phyloP scores from a whole-genome alignment of 768 basidiomycete species.

The Hericium alpestre region DNA sequence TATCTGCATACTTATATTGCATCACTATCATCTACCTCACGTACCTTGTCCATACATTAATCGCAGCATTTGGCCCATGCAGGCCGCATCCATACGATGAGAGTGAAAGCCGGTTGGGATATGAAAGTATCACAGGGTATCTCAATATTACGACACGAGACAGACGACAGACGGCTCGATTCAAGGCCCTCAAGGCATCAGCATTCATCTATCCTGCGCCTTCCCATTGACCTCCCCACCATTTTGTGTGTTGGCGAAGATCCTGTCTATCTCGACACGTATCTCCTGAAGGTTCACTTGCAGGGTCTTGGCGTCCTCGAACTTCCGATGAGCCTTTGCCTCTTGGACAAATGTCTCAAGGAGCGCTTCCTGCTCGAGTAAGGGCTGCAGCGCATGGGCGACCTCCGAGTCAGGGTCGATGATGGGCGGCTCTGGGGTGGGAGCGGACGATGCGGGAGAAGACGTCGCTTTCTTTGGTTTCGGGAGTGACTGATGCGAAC shows the following conservation, averaged over 20 bases:
- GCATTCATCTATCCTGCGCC: not conserved
- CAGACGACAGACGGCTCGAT: no score
- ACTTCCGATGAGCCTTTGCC: constrained; percentile 83
- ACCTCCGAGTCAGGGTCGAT: constrained; percentile 60
- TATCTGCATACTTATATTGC: not conserved
- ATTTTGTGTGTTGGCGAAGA: constrained; percentile 31
- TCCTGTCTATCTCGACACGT: constrained; percentile 66
- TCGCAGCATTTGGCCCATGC: no score
- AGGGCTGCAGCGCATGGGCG: constrained; percentile 69
- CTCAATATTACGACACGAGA: no score
- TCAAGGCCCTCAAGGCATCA: not conserved
- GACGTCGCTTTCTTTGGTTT: constrained; percentile 29
- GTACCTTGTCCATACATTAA: no score
- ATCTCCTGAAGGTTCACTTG: constrained; percentile 77
- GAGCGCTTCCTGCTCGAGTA: constrained; percentile 89
- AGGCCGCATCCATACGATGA: no score
- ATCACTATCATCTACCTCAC: not conserved
- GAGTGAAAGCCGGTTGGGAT: no score
- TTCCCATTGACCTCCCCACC: constrained; percentile 2
- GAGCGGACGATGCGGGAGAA: constrained; percentile 9
- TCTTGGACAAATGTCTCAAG: constrained; percentile 86
- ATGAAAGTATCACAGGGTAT: no score
- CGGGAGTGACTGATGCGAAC: constrained; percentile 30
- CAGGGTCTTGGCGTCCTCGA: constrained; percentile 87
- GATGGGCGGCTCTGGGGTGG: constrained; percentile 14